Base-by-base conservation (phyloP, 1,284 basidiomycete genomes). In the Sporisorium reilianum region DNA sequence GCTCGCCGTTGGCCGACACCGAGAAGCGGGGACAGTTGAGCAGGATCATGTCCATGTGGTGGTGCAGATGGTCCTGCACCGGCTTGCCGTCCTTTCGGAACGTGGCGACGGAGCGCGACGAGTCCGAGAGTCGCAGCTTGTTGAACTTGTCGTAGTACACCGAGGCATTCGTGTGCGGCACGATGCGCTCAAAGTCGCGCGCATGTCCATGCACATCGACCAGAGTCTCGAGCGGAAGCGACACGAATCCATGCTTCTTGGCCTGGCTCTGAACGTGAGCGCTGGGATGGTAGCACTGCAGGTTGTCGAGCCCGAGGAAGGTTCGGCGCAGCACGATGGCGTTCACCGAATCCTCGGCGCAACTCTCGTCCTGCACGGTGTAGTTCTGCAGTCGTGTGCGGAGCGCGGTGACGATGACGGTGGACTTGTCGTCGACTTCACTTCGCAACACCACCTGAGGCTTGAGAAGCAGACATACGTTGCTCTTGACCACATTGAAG, bases 131-230 rank as follows among this genome's bases (percentile, higher is more conserved):
- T 41, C 80, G 70, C 22, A 81, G 70, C 62, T 79, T 74, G 66
- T 99, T 98, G 87, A 97, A 97, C 84, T 93, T 94, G 88, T 99
- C 96, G 83, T 95, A 93, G 57, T 91, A 90, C 75, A 97, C 89
- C 2, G 89, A 90, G 5, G 93, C 93, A 74, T 94, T 91, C 0
- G 95, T 94, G 83, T 94, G 92, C 9, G 93, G 92, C 2, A 97
- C 91, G 45, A 99, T 89, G 1, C 95, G 91, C 80, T 96, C 93
- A 48, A 83, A 80, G 49, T 80, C 74, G 46, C 55, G 63, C 5
- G 69, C 61, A 9, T 77, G 67, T 34, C 62, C 62, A 12, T 64
- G 58, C 49, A 67, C 42, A 49, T 79, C 80, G 42, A 75, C 60
- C 38, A 83, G 51, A 38, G 96, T 92, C 85, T 97, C 95, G 16